Percentiles rank a stretch among this genome's conserved stretches.
phyloP scores from a whole-genome alignment of 1,284 basidiomycete species.

The Rhodotorula mucilaginosa region DNA sequence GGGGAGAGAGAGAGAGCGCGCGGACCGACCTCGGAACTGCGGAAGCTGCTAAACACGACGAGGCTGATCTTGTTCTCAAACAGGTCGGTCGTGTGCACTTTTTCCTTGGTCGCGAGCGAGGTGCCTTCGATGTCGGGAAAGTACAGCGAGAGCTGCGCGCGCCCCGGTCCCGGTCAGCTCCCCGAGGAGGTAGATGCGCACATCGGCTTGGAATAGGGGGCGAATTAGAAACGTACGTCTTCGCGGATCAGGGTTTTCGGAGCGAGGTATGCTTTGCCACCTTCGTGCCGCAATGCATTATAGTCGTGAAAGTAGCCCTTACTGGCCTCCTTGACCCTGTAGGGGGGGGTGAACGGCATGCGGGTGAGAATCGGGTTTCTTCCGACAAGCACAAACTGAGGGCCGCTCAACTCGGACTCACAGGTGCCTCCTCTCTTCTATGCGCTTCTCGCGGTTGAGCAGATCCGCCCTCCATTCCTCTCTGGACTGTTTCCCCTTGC shows the following conservation, averaged over 20 bases:
- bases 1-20: slow-evolving; percentile 2
- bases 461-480: slow-evolving; percentile 67
- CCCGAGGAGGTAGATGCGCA: too few species aligned
- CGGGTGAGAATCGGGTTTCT: background rate
- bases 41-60: slow-evolving; percentile 74
- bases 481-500: slow-evolving; percentile 58
- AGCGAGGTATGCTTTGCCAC: slow-evolving; percentile 94
- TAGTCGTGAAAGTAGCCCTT: slow-evolving; percentile 90
- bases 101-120: slow-evolving; percentile 56
- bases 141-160: slow-evolving; percentile 60
- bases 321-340: slow-evolving; percentile 76
- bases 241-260: slow-evolving; percentile 82
- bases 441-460: slow-evolving; percentile 67
- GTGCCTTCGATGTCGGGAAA: slow-evolving; percentile 85
- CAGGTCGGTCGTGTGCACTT: slow-evolving; percentile 73
- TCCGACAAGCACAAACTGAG: too few species aligned
- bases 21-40: slow-evolving; percentile 74
- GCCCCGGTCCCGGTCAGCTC: too few species aligned
- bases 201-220: background rate
- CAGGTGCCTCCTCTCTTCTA: slow-evolving; percentile 73
- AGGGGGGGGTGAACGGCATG: background rate
- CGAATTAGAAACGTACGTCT: slow-evolving; percentile 60
- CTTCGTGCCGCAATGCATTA: slow-evolving; percentile 73
- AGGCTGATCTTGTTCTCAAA: slow-evolving; percentile 73
- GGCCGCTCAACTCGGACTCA: slow-evolving; percentile 48